A percentile compares a stretch with the other conserved stretches of the same genome.
These are phyloP conservation scores for Abelmoschus esculentus DNA, from an alignment of 345 rosid species.

Conservation along the genomic window DNA sequence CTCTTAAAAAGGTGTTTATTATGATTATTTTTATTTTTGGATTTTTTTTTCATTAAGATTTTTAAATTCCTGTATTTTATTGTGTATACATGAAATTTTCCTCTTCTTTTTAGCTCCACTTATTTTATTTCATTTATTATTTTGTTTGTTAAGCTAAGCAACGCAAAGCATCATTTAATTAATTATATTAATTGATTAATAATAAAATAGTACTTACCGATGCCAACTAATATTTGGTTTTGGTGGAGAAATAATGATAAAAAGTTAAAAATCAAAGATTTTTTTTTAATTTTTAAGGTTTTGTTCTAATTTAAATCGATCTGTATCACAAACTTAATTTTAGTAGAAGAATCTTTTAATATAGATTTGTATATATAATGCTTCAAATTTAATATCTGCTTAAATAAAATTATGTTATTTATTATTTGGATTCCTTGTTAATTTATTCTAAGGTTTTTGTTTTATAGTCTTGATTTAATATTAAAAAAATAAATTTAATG, in stretches of 20 bases:
- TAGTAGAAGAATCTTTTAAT: too few species aligned
- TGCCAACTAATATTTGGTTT: background rate
- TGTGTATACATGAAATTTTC: slow-evolving; percentile 18
- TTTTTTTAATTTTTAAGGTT: too few species aligned
- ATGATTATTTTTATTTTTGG: background rate
- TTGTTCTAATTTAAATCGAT: too few species aligned
- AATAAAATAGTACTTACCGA: background rate
- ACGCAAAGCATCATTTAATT: background rate
- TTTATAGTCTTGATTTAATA: background rate
- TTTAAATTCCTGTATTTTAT: slow-evolving; percentile 30
- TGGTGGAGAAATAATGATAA: background rate
- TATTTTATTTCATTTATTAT: background rate
- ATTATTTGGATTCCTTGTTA: too few species aligned
- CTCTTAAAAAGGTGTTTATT: slow-evolving; percentile 12
- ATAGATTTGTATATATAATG: too few species aligned
- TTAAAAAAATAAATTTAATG: too few species aligned
- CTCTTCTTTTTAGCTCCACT: background rate
- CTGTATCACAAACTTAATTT: too few species aligned
- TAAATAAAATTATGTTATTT: too few species aligned
- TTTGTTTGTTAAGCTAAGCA: background rate
- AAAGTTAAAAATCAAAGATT: background rate
- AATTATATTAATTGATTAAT: background rate
- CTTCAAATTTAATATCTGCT: too few species aligned
- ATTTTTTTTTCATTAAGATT: slow-evolving; percentile 6
- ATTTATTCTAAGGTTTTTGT: background rate